Percentiles rank a stretch among this genome's conserved stretches.
Evolutionary conservation across 1,139 yeast species (phyloP).

Genomic region (Sugiyamaella xylanicola): DNA sequence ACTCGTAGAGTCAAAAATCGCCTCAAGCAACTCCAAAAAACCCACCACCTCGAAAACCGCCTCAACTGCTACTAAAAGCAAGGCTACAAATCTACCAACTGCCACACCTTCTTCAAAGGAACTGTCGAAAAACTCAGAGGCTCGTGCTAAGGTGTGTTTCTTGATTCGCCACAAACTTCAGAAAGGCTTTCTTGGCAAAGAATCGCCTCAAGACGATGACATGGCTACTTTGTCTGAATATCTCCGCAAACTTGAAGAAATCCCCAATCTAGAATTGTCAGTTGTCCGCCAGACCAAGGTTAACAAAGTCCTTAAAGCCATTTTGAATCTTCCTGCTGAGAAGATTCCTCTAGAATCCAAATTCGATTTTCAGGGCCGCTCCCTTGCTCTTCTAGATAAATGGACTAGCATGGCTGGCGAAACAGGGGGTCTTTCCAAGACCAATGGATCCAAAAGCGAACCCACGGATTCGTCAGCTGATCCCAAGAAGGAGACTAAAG

Average conservation of each 20-base stretch:
- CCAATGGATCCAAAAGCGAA: not conserved
- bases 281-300: conserved; percentile 43
- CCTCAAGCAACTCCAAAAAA: not conserved
- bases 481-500: not conserved
- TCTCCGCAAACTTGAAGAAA: conserved; percentile 37
- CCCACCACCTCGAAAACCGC: not conserved
- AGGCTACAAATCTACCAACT: conserved; percentile 2
- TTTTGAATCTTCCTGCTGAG: conserved; percentile 29
- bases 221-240: conserved; percentile 32
- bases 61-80: not conserved
- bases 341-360: conserved; percentile 36
- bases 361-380: conserved; percentile 34
- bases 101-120: conserved; percentile 29
- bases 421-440: not conserved
- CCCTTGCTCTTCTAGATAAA: conserved; percentile 33
- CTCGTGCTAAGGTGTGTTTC: conserved; percentile 32
- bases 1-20: not conserved
- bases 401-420: conserved; percentile 32
- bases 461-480: not conserved
- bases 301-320: conserved; percentile 40
- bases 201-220: conserved; percentile 33
- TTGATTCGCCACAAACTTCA: conserved; percentile 41
- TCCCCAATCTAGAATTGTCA: conserved; percentile 41
- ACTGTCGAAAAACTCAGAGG: conserved; percentile 31
- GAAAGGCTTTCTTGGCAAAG: conserved; percentile 37